phyloP scores from a whole-genome alignment of 257 asterid genomes.

The Lycium barbarum region DNA sequence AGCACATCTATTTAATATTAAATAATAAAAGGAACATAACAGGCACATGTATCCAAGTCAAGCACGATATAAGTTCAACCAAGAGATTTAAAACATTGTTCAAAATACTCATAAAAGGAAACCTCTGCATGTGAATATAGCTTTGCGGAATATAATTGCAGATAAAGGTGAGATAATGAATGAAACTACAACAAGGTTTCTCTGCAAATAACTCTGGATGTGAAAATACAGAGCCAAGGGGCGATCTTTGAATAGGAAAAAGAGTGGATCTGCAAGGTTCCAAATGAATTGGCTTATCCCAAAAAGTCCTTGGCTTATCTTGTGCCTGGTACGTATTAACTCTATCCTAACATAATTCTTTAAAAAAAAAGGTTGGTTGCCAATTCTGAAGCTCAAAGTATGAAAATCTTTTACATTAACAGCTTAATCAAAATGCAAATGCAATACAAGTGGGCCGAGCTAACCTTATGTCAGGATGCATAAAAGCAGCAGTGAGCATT shows the following conservation, averaged over 20 bases:
- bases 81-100: background rate
- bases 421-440: background rate
- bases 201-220: constrained; percentile 4
- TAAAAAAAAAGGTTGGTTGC: background rate
- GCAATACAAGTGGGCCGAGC: background rate
- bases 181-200: background rate
- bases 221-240: background rate
- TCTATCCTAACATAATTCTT: background rate
- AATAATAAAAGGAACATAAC: background rate
- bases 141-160: background rate
- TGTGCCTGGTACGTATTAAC: background rate
- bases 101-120: background rate
- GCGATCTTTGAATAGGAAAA: constrained; percentile 16
- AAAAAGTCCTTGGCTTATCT: background rate
- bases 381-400: background rate
- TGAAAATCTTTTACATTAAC: background rate
- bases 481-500: background rate
- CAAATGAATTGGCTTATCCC: constrained; percentile 18
- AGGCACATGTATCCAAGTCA: background rate
- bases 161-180: background rate
- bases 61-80: background rate
- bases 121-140: background rate
- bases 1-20: background rate
- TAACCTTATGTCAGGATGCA: constrained; percentile 14
- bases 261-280: constrained; percentile 23